A percentile compares a stretch with the other conserved stretches of the same genome.
These are phyloP conservation scores for Chalciporus sp. DNA, from an alignment of 1,284 basidiomycete species.

Conservation along the genomic window DNA sequence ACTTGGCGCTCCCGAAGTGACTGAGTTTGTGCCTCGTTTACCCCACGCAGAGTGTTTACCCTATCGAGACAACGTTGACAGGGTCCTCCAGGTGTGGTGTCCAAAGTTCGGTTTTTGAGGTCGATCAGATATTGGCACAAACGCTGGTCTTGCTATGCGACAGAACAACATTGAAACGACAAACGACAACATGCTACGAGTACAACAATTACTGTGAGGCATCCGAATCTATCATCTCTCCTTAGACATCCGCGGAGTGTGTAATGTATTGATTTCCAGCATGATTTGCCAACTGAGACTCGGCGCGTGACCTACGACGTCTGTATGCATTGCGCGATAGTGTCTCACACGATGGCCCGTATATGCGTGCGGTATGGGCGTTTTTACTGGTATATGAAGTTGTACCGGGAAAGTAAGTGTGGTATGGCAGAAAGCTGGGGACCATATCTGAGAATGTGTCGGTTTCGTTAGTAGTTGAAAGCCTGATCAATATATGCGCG, in stretches of 20 bases:
- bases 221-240: conserved; percentile 13
- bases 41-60: conserved; percentile 19
- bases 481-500: not conserved
- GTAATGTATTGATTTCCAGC: not conserved
- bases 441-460: conserved; percentile 24
- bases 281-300: not conserved
- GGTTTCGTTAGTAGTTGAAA: not conserved
- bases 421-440: conserved; percentile 95
- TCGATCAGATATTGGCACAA: not conserved
- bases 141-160: not conserved
- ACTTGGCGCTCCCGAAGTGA: too few species aligned
- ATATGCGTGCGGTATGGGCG: not conserved
- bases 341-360: not conserved
- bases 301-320: not conserved
- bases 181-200: conserved; percentile 8
- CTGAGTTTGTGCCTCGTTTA: conserved; percentile 19
- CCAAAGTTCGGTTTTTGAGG: too few species aligned
- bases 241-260: not conserved
- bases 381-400: conserved; percentile 68
- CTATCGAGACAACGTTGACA: conserved; percentile 16
- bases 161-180: not conserved
- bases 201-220: conserved; percentile 12
- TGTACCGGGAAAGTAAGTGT: conserved; percentile 87
- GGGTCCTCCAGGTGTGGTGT: too few species aligned
- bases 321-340: not conserved